Evolutionary conservation across 371 early-diverging fungal species (phyloP).

Genomic region (Mucor circinelloides): DNA sequence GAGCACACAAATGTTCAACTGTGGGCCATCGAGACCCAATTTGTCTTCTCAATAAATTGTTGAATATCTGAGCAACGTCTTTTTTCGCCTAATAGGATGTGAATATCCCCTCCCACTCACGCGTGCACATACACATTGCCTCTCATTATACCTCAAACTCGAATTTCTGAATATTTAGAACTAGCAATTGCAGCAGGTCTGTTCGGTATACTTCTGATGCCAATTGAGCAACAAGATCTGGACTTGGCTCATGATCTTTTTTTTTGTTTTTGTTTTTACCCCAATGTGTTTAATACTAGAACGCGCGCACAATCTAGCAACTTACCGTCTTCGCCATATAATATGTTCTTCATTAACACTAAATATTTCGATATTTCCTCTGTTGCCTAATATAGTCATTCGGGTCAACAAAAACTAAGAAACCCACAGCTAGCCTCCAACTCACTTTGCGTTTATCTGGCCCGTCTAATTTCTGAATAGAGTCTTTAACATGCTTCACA

Average conservation of each 20-base stretch:
- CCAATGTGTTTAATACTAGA: background rate
- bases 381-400: conserved; percentile 65
- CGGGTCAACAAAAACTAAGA: background rate
- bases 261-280: too few species aligned
- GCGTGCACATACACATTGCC: background rate
- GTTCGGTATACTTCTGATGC: conserved; percentile 93
- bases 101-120: background rate
- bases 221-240: conserved; percentile 91
- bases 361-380: conserved; percentile 96
- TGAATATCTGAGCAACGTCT: conserved; percentile 96
- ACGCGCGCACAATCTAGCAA: background rate
- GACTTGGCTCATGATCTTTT: conserved; percentile 85
- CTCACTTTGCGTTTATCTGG: conserved; percentile 68
- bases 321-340: conserved; percentile 91
- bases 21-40: conserved; percentile 95
- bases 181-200: conserved; percentile 83
- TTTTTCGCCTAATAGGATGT: conserved; percentile 80
- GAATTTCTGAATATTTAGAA: conserved; percentile 83
- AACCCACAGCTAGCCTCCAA: background rate
- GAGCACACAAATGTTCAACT: conserved; percentile 88
- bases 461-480: conserved; percentile 70
- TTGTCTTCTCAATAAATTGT: conserved; percentile 92
- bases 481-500: conserved; percentile 84
- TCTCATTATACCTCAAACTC: conserved; percentile 83
- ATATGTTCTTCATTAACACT: conserved; percentile 86